Percentiles rank a stretch among this genome's conserved stretches.
phyloP scores from a whole-genome alignment of 2,329 filamentous ascomycete genomes.

The Biscogniauxia marginata region DNA sequence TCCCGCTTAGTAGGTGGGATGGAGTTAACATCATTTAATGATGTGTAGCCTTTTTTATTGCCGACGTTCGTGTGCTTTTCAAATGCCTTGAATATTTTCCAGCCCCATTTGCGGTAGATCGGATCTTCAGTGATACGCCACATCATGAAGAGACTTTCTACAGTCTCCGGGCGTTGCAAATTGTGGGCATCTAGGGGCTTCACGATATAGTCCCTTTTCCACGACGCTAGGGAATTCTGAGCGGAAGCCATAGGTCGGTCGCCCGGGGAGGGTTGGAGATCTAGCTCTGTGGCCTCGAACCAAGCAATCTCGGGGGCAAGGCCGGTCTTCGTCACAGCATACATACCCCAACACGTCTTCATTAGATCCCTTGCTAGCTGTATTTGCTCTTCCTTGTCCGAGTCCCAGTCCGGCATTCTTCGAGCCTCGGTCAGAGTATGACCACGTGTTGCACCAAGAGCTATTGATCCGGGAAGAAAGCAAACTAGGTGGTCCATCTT shows the following conservation, averaged over 20 bases:
- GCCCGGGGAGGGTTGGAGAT: slow-evolving; percentile 54
- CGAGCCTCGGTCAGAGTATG: slow-evolving; percentile 69
- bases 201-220: slow-evolving; percentile 75
- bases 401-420: slow-evolving; percentile 67
- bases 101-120: slow-evolving; percentile 89
- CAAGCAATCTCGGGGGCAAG: slow-evolving; percentile 88
- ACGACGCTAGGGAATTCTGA: slow-evolving; percentile 51
- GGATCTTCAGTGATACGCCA: slow-evolving; percentile 90
- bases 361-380: slow-evolving; percentile 81
- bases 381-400: slow-evolving; percentile 80
- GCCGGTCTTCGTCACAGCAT: slow-evolving; percentile 80
- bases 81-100: slow-evolving; percentile 94
- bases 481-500: slow-evolving; percentile 98
- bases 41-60: slow-evolving; percentile 18
- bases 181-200: slow-evolving; percentile 80
- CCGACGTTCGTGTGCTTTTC: slow-evolving; percentile 50
- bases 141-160: slow-evolving; percentile 94
- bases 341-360: slow-evolving; percentile 97
- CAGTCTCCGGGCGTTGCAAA: slow-evolving; percentile 87
- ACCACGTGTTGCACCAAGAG: slow-evolving; percentile 78
- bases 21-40: slow-evolving; percentile 22
- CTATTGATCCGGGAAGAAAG: slow-evolving; percentile 93
- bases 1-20: slow-evolving; percentile 21
- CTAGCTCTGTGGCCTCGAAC: slow-evolving; percentile 70
- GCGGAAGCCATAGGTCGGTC: slow-evolving; percentile 47